phyloP scores from a whole-genome alignment of 176 grass and related monocot species.

The Eleusine coracana region DNA sequence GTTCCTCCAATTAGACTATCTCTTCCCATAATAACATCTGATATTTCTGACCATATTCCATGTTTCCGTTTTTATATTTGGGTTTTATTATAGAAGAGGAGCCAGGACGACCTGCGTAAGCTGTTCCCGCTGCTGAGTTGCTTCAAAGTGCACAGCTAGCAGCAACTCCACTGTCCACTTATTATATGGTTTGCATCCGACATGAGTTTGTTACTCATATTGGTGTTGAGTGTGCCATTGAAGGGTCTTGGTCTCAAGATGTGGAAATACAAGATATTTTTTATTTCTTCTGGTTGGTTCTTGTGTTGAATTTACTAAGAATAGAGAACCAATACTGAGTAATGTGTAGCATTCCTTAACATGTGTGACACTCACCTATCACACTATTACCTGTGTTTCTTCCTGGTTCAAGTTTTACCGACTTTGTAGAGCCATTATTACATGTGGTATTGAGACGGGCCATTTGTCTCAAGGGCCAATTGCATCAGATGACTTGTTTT shows the following conservation, averaged over 20 bases:
- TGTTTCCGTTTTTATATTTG: slow-evolving; percentile 2
- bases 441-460: background rate
- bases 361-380: background rate
- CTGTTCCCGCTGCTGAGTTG: slow-evolving; percentile 67
- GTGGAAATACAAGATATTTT: background rate
- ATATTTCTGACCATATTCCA: background rate
- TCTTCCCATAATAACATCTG: background rate
- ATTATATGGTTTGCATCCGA: background rate
- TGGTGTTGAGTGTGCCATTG: background rate
- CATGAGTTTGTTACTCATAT: background rate
- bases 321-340: background rate
- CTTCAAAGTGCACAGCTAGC: slow-evolving; percentile 90
- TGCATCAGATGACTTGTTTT: no score
- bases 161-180: background rate
- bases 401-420: background rate
- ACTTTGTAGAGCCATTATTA: background rate
- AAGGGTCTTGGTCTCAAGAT: background rate
- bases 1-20: background rate
- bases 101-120: slow-evolving; percentile 55
- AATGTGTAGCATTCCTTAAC: background rate
- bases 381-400: background rate
- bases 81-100: slow-evolving; percentile 66
- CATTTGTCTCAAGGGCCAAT: background rate
- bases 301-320: background rate
- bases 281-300: background rate